phyloP scores from a whole-genome alignment of 2,329 filamentous ascomycete species.

The Trichoderma sp. region DNA sequence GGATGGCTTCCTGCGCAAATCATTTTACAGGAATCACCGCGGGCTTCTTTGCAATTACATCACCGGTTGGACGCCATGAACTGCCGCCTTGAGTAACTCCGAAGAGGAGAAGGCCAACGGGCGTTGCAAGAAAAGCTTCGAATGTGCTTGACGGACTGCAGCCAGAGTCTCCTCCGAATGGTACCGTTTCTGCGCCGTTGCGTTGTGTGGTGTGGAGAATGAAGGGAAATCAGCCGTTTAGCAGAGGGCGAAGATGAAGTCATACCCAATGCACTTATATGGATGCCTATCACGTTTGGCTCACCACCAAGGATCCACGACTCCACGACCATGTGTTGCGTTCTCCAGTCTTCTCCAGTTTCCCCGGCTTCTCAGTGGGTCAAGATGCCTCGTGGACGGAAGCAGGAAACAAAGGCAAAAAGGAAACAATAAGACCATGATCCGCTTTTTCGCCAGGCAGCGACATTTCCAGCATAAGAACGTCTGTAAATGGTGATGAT shows the following conservation, averaged over 20 bases:
- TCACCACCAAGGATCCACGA: background rate
- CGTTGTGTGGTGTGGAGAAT: background rate
- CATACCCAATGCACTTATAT: background rate
- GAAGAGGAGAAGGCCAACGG: background rate
- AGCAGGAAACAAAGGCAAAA: background rate
- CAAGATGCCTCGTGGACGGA: conserved; percentile 10
- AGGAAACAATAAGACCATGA: background rate
- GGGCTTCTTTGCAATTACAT: conserved; percentile 12
- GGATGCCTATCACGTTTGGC: background rate
- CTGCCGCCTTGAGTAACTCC: background rate
- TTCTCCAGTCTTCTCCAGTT: conserved; percentile 4
- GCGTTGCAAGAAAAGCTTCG: background rate
- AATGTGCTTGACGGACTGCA: background rate
- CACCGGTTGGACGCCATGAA: conserved; percentile 6
- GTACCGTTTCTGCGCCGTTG: background rate
- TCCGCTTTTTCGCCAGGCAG: conserved; percentile 17
- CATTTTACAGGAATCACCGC: background rate
- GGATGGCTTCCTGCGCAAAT: background rate
- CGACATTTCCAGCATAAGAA: background rate
- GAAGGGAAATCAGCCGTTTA: conserved; percentile 1
- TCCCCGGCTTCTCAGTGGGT: background rate
- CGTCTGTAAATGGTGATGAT: background rate
- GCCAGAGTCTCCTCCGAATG: background rate
- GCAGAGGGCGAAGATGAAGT: conserved; percentile 1
- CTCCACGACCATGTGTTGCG: background rate